Percentiles rank a stretch among this genome's conserved stretches.
These are phyloP conservation scores for Pythium brachiatum DNA, from an alignment of 352 stramenopile species.

Conservation along the genomic window DNA sequence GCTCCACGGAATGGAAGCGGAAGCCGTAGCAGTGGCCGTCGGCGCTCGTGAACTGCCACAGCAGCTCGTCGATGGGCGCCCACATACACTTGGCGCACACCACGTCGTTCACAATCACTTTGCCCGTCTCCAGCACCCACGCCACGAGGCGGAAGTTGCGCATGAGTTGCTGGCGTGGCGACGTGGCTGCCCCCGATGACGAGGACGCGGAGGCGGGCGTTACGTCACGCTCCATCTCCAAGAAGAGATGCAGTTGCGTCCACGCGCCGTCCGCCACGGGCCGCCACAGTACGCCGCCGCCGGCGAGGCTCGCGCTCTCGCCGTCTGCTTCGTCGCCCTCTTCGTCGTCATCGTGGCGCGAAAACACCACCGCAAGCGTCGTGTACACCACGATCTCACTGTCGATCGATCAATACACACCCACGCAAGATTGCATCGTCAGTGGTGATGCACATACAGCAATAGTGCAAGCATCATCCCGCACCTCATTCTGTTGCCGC, in stretches of 20 bases:
- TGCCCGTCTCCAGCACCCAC: conserved; percentile 55
- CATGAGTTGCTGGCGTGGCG: conserved; percentile 18
- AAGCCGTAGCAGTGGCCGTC: conserved; percentile 49
- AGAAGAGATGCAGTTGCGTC: conserved; percentile 55
- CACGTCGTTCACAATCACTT: conserved; percentile 53
- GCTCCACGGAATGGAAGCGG: conserved; percentile 37
- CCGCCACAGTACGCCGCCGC: conserved; percentile 28
- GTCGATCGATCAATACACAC: background rate
- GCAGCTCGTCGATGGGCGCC: conserved; percentile 31
- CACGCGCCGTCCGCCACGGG: conserved; percentile 41
- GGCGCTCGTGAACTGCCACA: conserved; percentile 40
- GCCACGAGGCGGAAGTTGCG: conserved; percentile 49
- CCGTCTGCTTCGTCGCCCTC: background rate
- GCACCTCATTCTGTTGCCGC: background rate
- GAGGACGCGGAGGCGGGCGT: conserved; percentile 6
- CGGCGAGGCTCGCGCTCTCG: background rate
- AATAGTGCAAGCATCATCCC: background rate
- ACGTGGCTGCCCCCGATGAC: background rate
- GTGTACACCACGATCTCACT: conserved; percentile 44
- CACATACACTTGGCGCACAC: conserved; percentile 41
- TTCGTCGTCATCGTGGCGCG: conserved; percentile 6
- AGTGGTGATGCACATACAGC: background rate
- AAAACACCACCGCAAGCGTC: conserved; percentile 34
- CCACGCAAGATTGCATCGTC: conserved; percentile 4
- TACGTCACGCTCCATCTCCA: conserved; percentile 39